These are phyloP conservation scores for Chrysopogon serrulatus DNA, from an alignment of 176 grass and related monocot species.

Conservation along the genomic window DNA sequence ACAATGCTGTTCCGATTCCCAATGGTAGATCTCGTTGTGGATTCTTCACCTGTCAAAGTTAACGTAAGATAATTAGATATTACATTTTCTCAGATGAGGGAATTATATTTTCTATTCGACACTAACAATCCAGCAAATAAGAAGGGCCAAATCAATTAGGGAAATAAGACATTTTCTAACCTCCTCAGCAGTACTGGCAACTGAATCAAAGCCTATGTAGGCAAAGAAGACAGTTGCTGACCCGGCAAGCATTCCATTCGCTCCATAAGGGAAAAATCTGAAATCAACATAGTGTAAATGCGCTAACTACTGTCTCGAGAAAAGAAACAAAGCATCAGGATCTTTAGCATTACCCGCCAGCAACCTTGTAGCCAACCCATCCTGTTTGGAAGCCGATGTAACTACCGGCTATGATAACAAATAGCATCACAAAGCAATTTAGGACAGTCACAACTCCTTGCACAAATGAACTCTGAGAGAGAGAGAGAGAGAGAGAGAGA, in stretches of 20 bases:
- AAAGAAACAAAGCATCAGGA: background rate
- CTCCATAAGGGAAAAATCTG: constrained; percentile 73
- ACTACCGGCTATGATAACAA: constrained; percentile 77
- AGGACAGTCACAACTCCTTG: constrained; percentile 65
- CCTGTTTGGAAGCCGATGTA: constrained; percentile 83
- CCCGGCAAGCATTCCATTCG: constrained; percentile 74
- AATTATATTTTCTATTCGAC: background rate
- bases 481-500: background rate
- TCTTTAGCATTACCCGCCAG: constrained; percentile 53
- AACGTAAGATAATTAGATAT: background rate
- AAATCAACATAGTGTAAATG: background rate
- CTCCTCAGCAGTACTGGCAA: constrained; percentile 85
- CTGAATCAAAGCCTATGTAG: constrained; percentile 83
- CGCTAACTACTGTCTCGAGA: background rate
- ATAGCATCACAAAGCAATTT: constrained; percentile 77
- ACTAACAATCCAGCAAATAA: background rate
- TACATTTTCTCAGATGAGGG: background rate
- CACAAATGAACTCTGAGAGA: constrained; percentile 56
- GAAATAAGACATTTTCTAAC: constrained; percentile 19
- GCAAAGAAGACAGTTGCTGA: constrained; percentile 85
- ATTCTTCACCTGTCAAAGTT: constrained; percentile 61
- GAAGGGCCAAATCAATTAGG: background rate
- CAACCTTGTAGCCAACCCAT: constrained; percentile 78
- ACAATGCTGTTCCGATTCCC: constrained; percentile 59
- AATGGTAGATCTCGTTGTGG: constrained; percentile 70